phyloP scores from a whole-genome alignment of 208 protist species.

The Novymonas esmeraldas region DNA sequence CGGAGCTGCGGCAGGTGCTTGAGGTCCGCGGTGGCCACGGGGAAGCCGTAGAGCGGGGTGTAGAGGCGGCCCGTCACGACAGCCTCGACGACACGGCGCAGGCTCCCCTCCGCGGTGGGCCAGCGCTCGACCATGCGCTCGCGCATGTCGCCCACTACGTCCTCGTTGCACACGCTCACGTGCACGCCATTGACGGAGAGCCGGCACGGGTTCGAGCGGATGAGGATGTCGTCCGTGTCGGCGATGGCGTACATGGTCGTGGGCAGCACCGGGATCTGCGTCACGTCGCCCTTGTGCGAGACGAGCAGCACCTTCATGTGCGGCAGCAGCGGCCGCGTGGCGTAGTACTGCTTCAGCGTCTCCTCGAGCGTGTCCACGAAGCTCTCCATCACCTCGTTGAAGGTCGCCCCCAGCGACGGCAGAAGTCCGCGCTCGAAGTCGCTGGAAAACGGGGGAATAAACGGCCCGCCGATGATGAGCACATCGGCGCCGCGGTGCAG shows the following conservation, averaged over 20 bases:
- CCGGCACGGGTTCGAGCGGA: constrained; percentile 87
- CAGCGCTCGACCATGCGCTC: constrained; percentile 79
- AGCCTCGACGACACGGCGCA: constrained; percentile 79
- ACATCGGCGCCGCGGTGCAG: constrained; percentile 76
- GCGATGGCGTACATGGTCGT: constrained; percentile 77
- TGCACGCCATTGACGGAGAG: constrained; percentile 80
- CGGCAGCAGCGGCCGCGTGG: constrained; percentile 24
- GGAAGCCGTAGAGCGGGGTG: constrained; percentile 67
- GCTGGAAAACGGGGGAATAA: constrained; percentile 58
- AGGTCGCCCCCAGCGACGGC: constrained; percentile 46
- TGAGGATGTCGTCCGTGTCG: constrained; percentile 58
- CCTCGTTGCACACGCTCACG: constrained; percentile 84
- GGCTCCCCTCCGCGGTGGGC: constrained; percentile 68
- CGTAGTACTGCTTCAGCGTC: constrained; percentile 64
- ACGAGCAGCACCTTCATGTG: constrained; percentile 80
- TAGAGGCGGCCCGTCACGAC: constrained; percentile 75
- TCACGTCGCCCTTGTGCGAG: constrained; percentile 74
- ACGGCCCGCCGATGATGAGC: constrained; percentile 84
- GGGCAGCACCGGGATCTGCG: constrained; percentile 80
- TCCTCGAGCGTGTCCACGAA: constrained; percentile 76
- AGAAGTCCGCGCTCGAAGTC: constrained; percentile 68
- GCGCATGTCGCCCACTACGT: constrained; percentile 76
- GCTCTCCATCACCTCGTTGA: constrained; percentile 64
- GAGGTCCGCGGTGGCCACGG: constrained; percentile 55
- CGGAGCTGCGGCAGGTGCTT: constrained; percentile 57